Evolutionary conservation across 1,284 basidiomycete species (phyloP).

Genomic region (Coniophora puteana): DNA sequence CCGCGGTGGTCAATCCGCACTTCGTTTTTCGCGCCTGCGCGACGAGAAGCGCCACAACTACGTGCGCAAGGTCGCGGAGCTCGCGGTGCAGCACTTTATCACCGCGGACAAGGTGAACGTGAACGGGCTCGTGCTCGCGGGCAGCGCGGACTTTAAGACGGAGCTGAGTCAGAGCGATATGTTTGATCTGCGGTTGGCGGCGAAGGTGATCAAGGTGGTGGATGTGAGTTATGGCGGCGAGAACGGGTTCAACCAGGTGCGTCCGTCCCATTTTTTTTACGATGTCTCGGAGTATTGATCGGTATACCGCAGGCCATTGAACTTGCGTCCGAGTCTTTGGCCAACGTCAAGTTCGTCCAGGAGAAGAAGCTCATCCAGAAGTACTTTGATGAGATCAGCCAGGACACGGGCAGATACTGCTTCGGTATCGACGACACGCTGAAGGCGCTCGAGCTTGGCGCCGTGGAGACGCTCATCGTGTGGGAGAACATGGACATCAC

Average conservation of each 20-base stretch:
- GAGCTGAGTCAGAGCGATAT: conserved; percentile 96
- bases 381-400: conserved; percentile 99
- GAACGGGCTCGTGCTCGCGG: conserved; percentile 94
- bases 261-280: conserved; percentile 12
- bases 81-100: conserved; percentile 97
- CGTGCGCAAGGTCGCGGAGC: conserved; percentile 97
- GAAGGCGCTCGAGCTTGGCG: conserved; percentile 94
- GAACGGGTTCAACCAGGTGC: conserved; percentile 96
- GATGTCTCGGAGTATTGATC: conserved; percentile 9
- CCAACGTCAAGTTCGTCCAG: conserved; percentile 99
- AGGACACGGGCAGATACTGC: conserved; percentile 97
- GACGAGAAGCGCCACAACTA: conserved; percentile 99
- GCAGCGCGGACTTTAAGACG: conserved; percentile 98
- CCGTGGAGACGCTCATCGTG: conserved; percentile 96
- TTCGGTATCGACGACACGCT: conserved; percentile 98
- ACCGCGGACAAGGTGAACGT: conserved; percentile 99
- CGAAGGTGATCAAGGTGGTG: conserved; percentile 96
- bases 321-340: conserved; percentile 90
- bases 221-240: conserved; percentile 99
- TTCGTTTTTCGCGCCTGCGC: conserved; percentile 99
- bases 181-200: conserved; percentile 86
- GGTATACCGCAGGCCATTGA: conserved; percentile 79
- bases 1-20: conserved; percentile 99
- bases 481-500: conserved; percentile 96
- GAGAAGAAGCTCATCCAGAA: conserved; percentile 97